phyloP scores from a whole-genome alignment of 2,329 filamentous ascomycete genomes.

The Aspergillus sp. region DNA sequence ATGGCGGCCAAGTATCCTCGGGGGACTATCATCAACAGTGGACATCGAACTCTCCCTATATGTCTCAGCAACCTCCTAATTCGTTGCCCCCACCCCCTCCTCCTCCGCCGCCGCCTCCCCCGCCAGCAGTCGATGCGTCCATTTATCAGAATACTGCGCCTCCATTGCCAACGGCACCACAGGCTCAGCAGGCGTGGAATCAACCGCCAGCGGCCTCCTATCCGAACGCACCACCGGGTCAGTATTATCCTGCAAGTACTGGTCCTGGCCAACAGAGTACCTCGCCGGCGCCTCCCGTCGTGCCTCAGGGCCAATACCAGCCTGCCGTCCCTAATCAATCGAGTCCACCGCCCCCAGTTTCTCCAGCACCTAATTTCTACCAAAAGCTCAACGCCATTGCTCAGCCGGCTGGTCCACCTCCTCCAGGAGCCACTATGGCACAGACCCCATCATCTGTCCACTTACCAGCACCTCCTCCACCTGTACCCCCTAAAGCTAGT shows the following conservation, averaged over 20 bases:
- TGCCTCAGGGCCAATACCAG: constrained; percentile 21
- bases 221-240: constrained; percentile 28
- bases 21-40: constrained; percentile 19
- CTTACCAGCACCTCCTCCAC: constrained; percentile 17
- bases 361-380: background rate
- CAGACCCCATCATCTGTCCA: constrained; percentile 3
- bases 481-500: constrained; percentile 25
- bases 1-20: constrained; percentile 15
- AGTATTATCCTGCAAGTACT: constrained; percentile 6
- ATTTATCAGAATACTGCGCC: constrained; percentile 34
- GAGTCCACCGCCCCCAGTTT: background rate
- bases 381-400: constrained; percentile 4
- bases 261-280: background rate
- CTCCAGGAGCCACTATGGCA: background rate
- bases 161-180: constrained; percentile 17
- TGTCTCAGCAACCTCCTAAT: constrained; percentile 20
- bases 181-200: constrained; percentile 26
- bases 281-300: background rate
- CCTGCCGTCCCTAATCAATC: background rate
- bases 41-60: constrained; percentile 25
- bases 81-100: constrained; percentile 26
- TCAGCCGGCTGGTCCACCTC: background rate
- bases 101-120: constrained; percentile 40
- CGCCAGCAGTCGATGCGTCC: constrained; percentile 17
- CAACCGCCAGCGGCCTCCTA: constrained; percentile 29